Evolutionary conservation across 306 rosid genomes (phyloP).

Genomic region (Pyrus communis): DNA sequence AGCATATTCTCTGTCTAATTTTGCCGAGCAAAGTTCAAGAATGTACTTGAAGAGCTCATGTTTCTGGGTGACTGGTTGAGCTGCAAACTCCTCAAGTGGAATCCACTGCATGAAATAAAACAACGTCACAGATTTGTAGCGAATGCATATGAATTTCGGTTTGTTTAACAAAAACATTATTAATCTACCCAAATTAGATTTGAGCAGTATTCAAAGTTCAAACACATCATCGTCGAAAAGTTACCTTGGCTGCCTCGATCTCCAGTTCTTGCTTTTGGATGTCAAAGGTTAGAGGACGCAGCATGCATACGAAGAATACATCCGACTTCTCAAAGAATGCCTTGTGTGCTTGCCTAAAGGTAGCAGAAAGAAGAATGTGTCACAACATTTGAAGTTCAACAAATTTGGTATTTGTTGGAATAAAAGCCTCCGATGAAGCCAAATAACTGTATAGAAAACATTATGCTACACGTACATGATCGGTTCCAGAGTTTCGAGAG

Average conservation of each 20-base stretch:
- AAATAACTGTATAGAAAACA: not conserved
- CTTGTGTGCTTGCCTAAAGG: slow-evolving; percentile 63
- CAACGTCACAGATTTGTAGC: not conserved
- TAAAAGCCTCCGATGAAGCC: not conserved
- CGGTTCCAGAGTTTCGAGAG: not conserved
- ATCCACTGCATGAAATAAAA: slow-evolving; percentile 55
- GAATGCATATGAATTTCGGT: not conserved
- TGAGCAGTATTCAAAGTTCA: not conserved
- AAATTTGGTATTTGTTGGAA: not conserved
- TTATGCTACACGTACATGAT: not conserved
- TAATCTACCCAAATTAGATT: too few species aligned
- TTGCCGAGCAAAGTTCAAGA: slow-evolving; percentile 43
- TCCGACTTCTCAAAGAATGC: slow-evolving; percentile 78
- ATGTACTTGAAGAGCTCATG: slow-evolving; percentile 35
- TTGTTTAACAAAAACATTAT: too few species aligned
- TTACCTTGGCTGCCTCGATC: slow-evolving; percentile 79
- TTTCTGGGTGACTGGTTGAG: slow-evolving; percentile 53
- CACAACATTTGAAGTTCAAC: not conserved
- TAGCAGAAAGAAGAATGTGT: not conserved
- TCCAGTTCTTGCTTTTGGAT: slow-evolving; percentile 67
- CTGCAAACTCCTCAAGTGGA: slow-evolving; percentile 57
- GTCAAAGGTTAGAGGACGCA: slow-evolving; percentile 53
- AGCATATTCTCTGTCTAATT: slow-evolving; percentile 39
- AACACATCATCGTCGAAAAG: not conserved
- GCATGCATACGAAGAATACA: slow-evolving; percentile 64